phyloP scores from a whole-genome alignment of 306 rosid genomes.

The Canavalia ensiformis region DNA sequence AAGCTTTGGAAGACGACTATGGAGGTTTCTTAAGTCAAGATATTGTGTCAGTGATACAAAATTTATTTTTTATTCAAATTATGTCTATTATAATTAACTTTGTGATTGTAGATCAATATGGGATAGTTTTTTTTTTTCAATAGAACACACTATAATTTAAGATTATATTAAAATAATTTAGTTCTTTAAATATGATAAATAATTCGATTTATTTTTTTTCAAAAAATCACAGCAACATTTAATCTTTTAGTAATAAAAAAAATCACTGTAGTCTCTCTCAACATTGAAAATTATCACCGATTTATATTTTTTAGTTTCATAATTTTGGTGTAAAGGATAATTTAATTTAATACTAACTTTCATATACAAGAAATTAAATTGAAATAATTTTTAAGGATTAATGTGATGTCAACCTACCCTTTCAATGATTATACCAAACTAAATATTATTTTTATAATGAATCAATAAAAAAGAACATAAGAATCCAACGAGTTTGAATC shows the following conservation, averaged over 20 bases:
- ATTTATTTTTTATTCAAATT: not conserved
- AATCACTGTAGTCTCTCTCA: not conserved
- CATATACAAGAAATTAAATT: no score
- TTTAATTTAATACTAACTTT: not conserved
- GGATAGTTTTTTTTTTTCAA: not conserved
- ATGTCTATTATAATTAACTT: not conserved
- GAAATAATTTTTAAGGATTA: no score
- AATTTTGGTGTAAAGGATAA: not conserved
- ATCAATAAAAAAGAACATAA: not conserved
- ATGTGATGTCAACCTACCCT: no score
- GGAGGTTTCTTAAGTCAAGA: conserved; percentile 64
- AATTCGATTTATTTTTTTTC: not conserved
- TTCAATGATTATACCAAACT: not conserved
- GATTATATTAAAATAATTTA: not conserved
- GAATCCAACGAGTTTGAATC: not conserved
- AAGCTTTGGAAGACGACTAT: conserved; percentile 68
- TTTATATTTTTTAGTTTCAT: not conserved
- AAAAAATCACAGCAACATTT: not conserved
- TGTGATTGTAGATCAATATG: not conserved
- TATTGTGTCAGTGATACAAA: conserved; percentile 59
- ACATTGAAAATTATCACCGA: no score
- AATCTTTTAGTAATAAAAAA: not conserved
- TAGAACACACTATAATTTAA: not conserved
- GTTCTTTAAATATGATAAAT: not conserved
- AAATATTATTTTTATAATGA: not conserved